These are phyloP conservation scores for Agastache rugosa DNA, from an alignment of 257 asterid genomes.

Conservation along the genomic window DNA sequence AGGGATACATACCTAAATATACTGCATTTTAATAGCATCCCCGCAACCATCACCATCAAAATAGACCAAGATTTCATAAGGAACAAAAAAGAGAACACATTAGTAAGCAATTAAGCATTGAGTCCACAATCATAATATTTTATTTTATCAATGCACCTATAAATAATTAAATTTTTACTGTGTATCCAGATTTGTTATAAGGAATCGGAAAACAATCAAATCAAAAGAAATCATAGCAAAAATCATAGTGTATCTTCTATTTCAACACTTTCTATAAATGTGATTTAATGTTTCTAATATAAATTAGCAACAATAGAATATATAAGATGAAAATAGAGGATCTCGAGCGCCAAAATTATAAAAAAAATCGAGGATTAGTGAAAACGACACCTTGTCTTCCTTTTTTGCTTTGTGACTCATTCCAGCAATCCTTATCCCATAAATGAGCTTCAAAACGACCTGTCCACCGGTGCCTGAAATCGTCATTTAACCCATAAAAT, in stretches of 20 bases:
- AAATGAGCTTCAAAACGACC: slow-evolving; percentile 97
- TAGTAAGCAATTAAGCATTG: not conserved
- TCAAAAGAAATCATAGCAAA: not conserved
- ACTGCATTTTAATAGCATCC: slow-evolving; percentile 72
- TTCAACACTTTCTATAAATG: not conserved
- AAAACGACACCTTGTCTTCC: slow-evolving; percentile 85
- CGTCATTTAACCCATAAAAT: slow-evolving; percentile 5
- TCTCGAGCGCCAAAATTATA: not conserved
- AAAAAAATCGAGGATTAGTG: not conserved
- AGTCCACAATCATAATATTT: not conserved
- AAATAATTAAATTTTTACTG: too few relatives aligned
- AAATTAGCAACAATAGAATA: not conserved
- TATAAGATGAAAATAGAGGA: not conserved
- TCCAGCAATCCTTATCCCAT: slow-evolving; percentile 99
- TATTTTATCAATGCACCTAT: not conserved
- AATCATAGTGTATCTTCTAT: not conserved
- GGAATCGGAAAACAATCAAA: too few relatives aligned
- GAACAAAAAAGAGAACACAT: slow-evolving; percentile 16
- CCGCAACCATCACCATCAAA: slow-evolving; percentile 54
- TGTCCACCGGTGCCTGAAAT: slow-evolving; percentile 90
- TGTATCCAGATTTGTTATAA: too few relatives aligned
- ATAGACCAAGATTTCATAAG: slow-evolving; percentile 27
- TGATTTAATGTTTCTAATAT: not conserved
- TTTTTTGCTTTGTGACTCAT: slow-evolving; percentile 87
- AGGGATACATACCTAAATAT: slow-evolving; percentile 72